Conservation (phyloP, 2,329 filamentous ascomycete genomes). For the Pseudogymnoascus sp. region DNA sequence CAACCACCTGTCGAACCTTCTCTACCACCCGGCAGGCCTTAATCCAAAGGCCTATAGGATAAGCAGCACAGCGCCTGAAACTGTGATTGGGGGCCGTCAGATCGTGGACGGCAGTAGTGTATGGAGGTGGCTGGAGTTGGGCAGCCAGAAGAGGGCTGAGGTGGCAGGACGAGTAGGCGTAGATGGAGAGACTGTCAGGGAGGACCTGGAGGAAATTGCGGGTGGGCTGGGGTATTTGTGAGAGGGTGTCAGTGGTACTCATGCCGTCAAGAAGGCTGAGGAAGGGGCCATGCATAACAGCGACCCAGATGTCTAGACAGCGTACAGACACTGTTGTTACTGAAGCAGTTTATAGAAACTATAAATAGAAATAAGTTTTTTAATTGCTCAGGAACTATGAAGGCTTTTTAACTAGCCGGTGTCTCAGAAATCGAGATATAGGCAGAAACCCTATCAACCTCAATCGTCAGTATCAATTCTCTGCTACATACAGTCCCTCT, state of each 20-base stretch:
- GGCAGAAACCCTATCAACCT: not conserved
- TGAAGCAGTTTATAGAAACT: not conserved
- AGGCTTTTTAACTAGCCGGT: not conserved
- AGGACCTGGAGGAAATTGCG: conserved; percentile 57
- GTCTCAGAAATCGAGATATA: not conserved
- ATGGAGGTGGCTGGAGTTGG: conserved; percentile 64
- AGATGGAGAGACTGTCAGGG: conserved; percentile 57
- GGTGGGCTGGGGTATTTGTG: conserved; percentile 52
- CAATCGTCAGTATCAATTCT: not conserved
- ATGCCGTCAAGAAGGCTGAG: not conserved
- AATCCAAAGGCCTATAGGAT: conserved; percentile 76
- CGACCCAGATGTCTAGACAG: not conserved
- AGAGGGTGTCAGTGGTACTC: not conserved
- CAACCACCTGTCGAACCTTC: conserved; percentile 66
- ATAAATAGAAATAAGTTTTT: not conserved
- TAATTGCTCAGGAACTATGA: not conserved
- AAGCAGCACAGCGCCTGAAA: conserved; percentile 41
- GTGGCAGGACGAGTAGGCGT: conserved; percentile 66
- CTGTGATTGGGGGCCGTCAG: conserved; percentile 35
- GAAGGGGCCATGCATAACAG: not conserved
- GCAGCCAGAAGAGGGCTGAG: conserved; percentile 59
- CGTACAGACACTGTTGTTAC: not conserved
- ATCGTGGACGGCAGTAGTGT: conserved; percentile 69
- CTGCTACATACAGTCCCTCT: not conserved
- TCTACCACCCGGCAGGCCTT: conserved; percentile 69